These are phyloP conservation scores for Pseudozyma pruni DNA, from an alignment of 1,284 basidiomycete species.

Conservation along the genomic window DNA sequence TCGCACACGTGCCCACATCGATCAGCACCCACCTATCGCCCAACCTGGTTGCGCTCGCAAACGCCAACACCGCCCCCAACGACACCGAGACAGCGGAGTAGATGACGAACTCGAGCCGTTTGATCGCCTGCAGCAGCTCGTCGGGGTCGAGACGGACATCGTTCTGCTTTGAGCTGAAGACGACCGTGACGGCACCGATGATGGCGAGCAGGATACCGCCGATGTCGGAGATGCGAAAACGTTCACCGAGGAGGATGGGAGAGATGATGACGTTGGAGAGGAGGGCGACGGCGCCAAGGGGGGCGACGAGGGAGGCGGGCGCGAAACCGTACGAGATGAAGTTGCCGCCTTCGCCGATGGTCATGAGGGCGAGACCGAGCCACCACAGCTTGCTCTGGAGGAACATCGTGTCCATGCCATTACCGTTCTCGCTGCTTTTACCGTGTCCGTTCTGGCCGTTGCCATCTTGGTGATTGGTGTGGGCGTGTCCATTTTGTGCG, in stretches of 20 bases:
- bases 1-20: conserved; percentile 86
- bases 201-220: conserved; percentile 73
- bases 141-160: conserved; percentile 51
- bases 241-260: conserved; percentile 77
- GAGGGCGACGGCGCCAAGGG: conserved; percentile 83
- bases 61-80: conserved; percentile 36
- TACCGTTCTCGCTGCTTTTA: conserved; percentile 11
- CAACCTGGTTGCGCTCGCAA: conserved; percentile 71
- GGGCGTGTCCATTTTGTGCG: neutral
- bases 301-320: conserved; percentile 93
- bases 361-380: conserved; percentile 88
- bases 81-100: conserved; percentile 47
- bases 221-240: conserved; percentile 76
- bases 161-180: conserved; percentile 76
- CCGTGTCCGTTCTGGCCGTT: neutral
- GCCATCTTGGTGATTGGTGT: neutral
- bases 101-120: conserved; percentile 56
- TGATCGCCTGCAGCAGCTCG: conserved; percentile 55
- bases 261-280: conserved; percentile 95
- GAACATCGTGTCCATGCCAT: conserved; percentile 49
- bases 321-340: conserved; percentile 84
- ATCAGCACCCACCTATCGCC: conserved; percentile 81
- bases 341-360: conserved; percentile 89
- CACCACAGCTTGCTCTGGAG: conserved; percentile 82
- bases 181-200: conserved; percentile 73